Percentiles rank a stretch among this genome's conserved stretches.
phyloP scores from a whole-genome alignment of 305 asterid genomes.

The Ajuga reptans region DNA sequence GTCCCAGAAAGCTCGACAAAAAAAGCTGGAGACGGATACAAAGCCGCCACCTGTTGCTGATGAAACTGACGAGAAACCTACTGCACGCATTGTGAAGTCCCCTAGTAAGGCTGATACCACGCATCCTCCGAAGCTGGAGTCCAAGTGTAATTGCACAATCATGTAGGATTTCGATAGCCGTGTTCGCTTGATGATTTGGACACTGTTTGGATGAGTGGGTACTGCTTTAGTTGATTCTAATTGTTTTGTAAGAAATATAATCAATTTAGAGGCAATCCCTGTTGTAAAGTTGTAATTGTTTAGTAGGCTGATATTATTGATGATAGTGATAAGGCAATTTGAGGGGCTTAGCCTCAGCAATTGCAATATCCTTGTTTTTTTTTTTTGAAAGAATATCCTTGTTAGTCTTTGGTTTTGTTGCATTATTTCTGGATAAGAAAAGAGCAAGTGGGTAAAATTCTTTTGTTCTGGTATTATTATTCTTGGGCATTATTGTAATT shows the following conservation, averaged over 20 bases:
- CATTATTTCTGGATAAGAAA: conserved; percentile 3
- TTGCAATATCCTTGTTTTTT: conserved; percentile 48
- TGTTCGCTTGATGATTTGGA: conserved; percentile 16
- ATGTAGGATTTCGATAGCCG: conserved; percentile 39
- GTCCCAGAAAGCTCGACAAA: conserved; percentile 56
- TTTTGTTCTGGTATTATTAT: conserved; percentile 24
- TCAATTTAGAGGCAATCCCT: conserved; percentile 28
- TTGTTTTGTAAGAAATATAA: conserved; percentile 36
- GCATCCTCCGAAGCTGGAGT: conserved; percentile 84
- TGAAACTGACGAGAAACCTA: conserved; percentile 36
- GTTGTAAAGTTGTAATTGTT: conserved; percentile 54
- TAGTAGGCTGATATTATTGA: conserved; percentile 42
- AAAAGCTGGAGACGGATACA: conserved; percentile 38
- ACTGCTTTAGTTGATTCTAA: conserved; percentile 35
- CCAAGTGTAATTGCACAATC: conserved; percentile 90
- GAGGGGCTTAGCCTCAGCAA: conserved; percentile 19
- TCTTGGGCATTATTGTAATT: conserved; percentile 27
- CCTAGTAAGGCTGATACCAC: conserved; percentile 44
- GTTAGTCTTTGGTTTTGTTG: conserved; percentile 33
- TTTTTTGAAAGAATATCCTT: no score
- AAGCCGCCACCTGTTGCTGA: conserved; percentile 32
- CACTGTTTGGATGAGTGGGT: conserved; percentile 28
- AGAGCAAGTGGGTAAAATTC: conserved; percentile 31
- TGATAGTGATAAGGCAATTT: conserved; percentile 31
- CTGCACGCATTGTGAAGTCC: conserved; percentile 41